Conservation (phyloP, 768 basidiomycete species). For the Kwoniella sp. region DNA sequence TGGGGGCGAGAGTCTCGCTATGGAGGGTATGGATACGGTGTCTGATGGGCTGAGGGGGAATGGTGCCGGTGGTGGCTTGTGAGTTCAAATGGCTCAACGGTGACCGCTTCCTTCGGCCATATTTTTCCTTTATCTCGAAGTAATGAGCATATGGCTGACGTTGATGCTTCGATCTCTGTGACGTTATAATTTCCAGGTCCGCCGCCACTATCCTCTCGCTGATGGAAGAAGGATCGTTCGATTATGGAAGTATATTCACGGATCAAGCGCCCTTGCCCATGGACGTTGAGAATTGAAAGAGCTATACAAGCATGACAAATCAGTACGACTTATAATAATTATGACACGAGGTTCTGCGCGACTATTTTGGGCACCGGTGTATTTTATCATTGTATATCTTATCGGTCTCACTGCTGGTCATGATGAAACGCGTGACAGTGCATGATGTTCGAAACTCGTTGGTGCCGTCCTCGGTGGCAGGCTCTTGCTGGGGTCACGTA, state of each 20-base stretch:
- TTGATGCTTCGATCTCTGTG: not conserved
- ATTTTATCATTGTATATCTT: not conserved
- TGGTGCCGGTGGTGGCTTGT: slow-evolving; percentile 40
- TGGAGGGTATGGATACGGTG: slow-evolving; percentile 48
- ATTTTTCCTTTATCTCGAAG: too few relatives aligned
- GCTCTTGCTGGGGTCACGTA: too few relatives aligned
- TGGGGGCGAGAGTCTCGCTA: slow-evolving; percentile 40
- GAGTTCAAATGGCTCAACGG: slow-evolving; percentile 22
- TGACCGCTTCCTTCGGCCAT: not conserved
- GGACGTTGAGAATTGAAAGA: slow-evolving; percentile 20
- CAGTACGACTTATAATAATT: too few relatives aligned
- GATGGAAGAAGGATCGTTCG: slow-evolving; percentile 55
- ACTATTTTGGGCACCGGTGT: too few relatives aligned
- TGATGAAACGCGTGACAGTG: too few relatives aligned
- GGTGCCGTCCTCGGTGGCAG: too few relatives aligned
- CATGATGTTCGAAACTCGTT: too few relatives aligned
- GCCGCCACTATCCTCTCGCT: slow-evolving; percentile 53
- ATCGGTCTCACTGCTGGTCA: too few relatives aligned
- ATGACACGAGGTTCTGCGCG: too few relatives aligned
- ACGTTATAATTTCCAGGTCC: slow-evolving; percentile 44
- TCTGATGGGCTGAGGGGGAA: slow-evolving; percentile 40
- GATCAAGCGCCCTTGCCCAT: slow-evolving; percentile 43
- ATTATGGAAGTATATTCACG: slow-evolving; percentile 50
- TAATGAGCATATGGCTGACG: not conserved
- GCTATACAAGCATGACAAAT: too few relatives aligned